Evolutionary conservation across 768 basidiomycete genomes (phyloP).

Genomic region (Scleroderma citrinum): DNA sequence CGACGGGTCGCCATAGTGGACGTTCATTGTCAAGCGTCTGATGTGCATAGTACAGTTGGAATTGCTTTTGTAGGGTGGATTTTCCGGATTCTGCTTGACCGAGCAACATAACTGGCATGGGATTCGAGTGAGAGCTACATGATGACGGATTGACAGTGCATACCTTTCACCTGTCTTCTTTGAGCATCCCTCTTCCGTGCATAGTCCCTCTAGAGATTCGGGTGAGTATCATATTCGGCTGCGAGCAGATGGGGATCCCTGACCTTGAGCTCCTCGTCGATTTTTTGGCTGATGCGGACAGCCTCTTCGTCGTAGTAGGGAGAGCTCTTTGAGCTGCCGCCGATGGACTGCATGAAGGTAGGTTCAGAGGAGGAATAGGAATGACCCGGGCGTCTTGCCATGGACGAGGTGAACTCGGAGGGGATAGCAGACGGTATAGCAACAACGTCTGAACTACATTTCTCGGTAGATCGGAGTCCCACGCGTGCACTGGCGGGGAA

Average conservation of each 20-base stretch:
- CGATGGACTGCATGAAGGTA: constrained; percentile 26
- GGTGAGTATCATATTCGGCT: constrained; percentile 1
- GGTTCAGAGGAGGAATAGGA: constrained; percentile 26
- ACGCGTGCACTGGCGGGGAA: constrained; percentile 32
- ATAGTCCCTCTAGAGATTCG: constrained; percentile 40
- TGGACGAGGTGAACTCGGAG: constrained; percentile 13
- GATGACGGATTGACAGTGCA: constrained; percentile 1
- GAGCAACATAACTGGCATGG: constrained; percentile 55
- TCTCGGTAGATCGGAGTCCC: constrained; percentile 25
- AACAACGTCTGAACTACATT: constrained; percentile 25
- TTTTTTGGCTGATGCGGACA: constrained; percentile 41
- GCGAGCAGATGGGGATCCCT: constrained; percentile 3
- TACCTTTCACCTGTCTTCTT: constrained; percentile 51
- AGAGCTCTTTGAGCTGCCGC: constrained; percentile 26
- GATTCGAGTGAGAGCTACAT: constrained; percentile 3
- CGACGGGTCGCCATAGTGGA: constrained; percentile 70
- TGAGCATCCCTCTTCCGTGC: constrained; percentile 40
- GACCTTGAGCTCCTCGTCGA: constrained; percentile 55
- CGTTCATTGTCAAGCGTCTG: constrained; percentile 64
- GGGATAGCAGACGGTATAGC: constrained; percentile 11
- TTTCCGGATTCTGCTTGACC: constrained; percentile 82
- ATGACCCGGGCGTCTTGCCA: constrained; percentile 26
- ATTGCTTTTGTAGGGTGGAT: constrained; percentile 80
- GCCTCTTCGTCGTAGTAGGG: constrained; percentile 39
- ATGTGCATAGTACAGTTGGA: constrained; percentile 75